phyloP scores from a whole-genome alignment of 768 basidiomycete genomes.

The Lepiota venenata region DNA sequence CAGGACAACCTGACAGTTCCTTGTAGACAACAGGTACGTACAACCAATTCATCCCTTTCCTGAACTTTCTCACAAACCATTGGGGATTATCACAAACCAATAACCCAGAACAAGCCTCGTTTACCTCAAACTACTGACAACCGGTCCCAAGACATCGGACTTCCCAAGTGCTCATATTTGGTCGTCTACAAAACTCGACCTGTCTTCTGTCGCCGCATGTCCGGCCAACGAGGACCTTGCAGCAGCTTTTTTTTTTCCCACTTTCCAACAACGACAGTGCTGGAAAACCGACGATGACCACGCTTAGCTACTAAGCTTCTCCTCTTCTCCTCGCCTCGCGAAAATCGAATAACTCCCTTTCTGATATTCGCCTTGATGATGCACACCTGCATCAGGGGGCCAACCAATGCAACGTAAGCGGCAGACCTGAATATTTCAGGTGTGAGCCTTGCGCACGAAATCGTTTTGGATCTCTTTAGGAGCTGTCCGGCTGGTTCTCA shows the following conservation, averaged over 20 bases:
- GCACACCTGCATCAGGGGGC: background rate
- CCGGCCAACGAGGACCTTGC: conserved; percentile 3
- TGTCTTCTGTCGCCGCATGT: conserved; percentile 8
- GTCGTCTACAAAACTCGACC: background rate
- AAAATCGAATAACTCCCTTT: background rate
- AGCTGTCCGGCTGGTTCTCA: background rate
- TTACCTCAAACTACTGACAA: background rate
- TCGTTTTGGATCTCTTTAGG: background rate
- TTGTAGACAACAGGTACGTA: background rate
- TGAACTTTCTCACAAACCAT: conserved; percentile 8
- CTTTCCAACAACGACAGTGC: background rate
- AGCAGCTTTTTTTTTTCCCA: background rate
- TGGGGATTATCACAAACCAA: background rate
- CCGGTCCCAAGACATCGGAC: conserved; percentile 1
- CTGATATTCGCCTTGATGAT: background rate
- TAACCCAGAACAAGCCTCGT: conserved; percentile 4
- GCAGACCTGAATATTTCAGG: background rate
- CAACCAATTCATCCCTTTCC: conserved; percentile 9
- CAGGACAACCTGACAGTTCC: background rate
- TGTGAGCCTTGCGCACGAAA: background rate
- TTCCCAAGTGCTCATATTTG: background rate
- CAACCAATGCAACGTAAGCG: background rate
- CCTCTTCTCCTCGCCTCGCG: background rate
- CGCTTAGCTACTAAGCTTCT: background rate
- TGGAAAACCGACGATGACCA: background rate